phyloP scores from a whole-genome alignment of 2,329 filamentous ascomycete genomes.

The Aureobasidium sp. region DNA sequence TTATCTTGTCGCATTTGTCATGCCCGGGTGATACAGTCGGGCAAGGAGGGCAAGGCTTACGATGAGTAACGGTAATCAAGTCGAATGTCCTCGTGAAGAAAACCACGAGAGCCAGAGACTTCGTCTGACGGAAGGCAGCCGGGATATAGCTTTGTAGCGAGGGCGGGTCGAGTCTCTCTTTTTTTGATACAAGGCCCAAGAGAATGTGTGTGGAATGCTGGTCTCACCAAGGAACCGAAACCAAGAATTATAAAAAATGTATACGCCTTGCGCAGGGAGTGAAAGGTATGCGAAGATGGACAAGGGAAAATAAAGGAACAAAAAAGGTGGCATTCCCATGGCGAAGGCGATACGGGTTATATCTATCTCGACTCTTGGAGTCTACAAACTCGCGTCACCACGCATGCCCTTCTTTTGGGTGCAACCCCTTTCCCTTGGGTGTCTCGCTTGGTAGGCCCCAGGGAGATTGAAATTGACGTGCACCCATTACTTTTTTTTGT shows the following conservation, averaged over 20 bases:
- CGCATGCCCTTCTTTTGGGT: conserved; percentile 1
- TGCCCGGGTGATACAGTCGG: conserved; percentile 7
- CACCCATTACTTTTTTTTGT: conserved; percentile 12
- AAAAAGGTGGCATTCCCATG: conserved; percentile 7
- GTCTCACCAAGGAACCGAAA: conserved; percentile 7
- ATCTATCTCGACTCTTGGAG: conserved; percentile 7
- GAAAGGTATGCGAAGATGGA: conserved; percentile 8
- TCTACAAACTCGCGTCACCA: conserved; percentile 8
- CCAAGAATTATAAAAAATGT: conserved; percentile 10
- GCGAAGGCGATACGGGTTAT: conserved; percentile 11
- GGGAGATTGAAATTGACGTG: conserved; percentile 13
- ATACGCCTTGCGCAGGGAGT: conserved; percentile 12
- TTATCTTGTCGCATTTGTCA: conserved; percentile 5
- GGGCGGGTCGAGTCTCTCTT: conserved; percentile 8
- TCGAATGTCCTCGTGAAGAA: conserved; percentile 9
- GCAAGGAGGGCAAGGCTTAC: conserved; percentile 11
- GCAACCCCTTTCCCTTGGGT: conserved; percentile 7
- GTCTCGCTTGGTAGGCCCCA: conserved; percentile 11
- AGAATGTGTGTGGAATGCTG: conserved; percentile 12
- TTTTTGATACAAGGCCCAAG: conserved; percentile 4
- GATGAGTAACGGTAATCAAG: conserved; percentile 9
- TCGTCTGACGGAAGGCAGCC: neutral
- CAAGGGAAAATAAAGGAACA: conserved; percentile 2
- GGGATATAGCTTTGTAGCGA: neutral
- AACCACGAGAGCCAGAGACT: neutral